These are phyloP conservation scores for Martensiomyces pterosporus DNA, from an alignment of 192 early-diverging fungal species.

Conservation along the genomic window DNA sequence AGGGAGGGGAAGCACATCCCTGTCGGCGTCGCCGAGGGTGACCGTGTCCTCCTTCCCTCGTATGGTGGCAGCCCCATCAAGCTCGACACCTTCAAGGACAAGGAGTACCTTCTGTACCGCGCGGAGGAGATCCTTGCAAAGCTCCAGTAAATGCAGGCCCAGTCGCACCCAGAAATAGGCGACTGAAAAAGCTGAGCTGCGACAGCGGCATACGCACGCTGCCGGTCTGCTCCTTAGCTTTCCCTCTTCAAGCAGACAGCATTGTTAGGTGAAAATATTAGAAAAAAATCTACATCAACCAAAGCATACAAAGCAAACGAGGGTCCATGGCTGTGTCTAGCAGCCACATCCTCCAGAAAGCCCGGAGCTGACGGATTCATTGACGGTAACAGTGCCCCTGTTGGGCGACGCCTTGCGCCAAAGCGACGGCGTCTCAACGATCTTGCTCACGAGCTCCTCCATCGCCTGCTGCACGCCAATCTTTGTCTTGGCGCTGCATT, in stretches of 20 bases:
- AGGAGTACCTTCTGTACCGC: constrained; percentile 89
- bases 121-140: constrained; percentile 95
- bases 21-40: constrained; percentile 80
- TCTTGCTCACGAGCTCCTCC: constrained; percentile 89
- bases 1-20: constrained; percentile 83
- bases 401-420: constrained; percentile 55
- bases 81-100: constrained; percentile 61
- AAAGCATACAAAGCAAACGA: too few relatives aligned
- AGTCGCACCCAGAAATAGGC: too few relatives aligned
- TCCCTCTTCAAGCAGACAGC: too few relatives aligned
- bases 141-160: constrained; percentile 59
- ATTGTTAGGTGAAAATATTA: too few relatives aligned
- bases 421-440: constrained; percentile 63
- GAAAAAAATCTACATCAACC: too few relatives aligned
- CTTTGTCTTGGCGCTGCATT: constrained; percentile 94
- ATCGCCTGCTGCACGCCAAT: constrained; percentile 91
- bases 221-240: too few relatives aligned
- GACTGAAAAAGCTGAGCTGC: not conserved
- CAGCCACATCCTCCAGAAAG: constrained; percentile 33
- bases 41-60: constrained; percentile 91
- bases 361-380: constrained; percentile 44
- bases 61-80: constrained; percentile 96
- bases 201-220: too few relatives aligned
- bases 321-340: constrained; percentile 4
- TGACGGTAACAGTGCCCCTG: constrained; percentile 30